These are phyloP conservation scores for Epichloe brachyelytri DNA, from an alignment of 2,329 filamentous ascomycete genomes.

Conservation along the genomic window DNA sequence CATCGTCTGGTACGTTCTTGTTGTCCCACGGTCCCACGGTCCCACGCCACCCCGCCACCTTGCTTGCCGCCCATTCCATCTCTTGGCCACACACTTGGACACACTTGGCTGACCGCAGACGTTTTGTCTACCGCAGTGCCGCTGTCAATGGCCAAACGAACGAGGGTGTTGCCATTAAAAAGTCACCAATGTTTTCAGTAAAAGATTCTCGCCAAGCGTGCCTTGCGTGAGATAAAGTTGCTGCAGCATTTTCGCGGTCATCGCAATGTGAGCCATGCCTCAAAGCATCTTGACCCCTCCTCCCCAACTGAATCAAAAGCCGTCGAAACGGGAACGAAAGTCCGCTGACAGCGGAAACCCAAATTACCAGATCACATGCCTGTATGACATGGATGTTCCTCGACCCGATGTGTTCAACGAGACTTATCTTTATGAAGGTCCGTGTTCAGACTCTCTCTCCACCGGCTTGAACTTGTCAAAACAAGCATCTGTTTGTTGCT, in stretches of 20 bases:
- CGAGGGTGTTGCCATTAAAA: slow-evolving; percentile 97
- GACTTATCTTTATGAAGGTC: slow-evolving; percentile 96
- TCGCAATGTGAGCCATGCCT: slow-evolving; percentile 53
- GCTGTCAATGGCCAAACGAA: slow-evolving; percentile 82
- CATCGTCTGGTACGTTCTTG: slow-evolving; percentile 71
- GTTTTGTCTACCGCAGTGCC: slow-evolving; percentile 44
- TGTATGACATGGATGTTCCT: slow-evolving; percentile 99
- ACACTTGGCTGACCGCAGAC: background rate
- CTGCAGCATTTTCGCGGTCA: slow-evolving; percentile 93
- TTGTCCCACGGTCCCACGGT: background rate
- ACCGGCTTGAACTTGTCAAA: background rate
- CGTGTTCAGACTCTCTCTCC: background rate
- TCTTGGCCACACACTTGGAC: background rate
- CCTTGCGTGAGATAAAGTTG: slow-evolving; percentile 94
- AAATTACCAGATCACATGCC: slow-evolving; percentile 70
- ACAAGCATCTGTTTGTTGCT: background rate
- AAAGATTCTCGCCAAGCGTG: slow-evolving; percentile 99
- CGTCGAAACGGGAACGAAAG: background rate
- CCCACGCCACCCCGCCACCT: background rate
- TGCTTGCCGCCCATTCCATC: too few species aligned
- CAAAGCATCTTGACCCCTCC: background rate
- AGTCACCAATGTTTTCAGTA: slow-evolving; percentile 99
- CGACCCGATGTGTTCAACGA: slow-evolving; percentile 97
- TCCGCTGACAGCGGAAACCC: background rate
- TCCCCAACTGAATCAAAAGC: background rate